phyloP scores from a whole-genome alignment of 371 early-diverging fungal species.

The Mucor piriformis region DNA sequence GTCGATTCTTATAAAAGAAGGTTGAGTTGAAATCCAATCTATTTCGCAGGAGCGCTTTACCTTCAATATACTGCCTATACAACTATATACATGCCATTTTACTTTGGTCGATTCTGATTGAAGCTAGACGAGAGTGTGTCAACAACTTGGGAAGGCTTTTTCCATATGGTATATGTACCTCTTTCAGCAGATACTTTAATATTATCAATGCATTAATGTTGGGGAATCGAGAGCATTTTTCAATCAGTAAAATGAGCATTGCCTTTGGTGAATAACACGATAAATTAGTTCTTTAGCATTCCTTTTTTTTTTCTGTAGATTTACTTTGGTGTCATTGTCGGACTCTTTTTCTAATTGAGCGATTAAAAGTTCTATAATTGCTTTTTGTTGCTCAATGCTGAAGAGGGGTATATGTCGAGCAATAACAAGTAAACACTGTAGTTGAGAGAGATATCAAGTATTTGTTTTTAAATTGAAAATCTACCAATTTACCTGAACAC shows the following conservation, averaged over 20 bases:
- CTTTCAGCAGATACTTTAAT: slow-evolving; percentile 15
- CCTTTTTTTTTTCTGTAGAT: background rate
- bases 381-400: slow-evolving; percentile 23
- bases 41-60: slow-evolving; percentile 23
- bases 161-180: slow-evolving; percentile 14
- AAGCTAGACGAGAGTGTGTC: slow-evolving; percentile 22
- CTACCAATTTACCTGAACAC: slow-evolving; percentile 12
- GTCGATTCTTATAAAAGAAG: slow-evolving; percentile 23
- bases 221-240: slow-evolving; percentile 25
- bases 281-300: background rate
- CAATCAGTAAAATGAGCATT: slow-evolving; percentile 29
- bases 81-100: slow-evolving; percentile 46
- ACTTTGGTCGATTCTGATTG: slow-evolving; percentile 51
- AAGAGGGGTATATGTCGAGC: slow-evolving; percentile 18
- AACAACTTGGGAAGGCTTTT: too few species aligned
- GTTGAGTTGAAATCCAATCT: too few species aligned
- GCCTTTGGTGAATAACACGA: slow-evolving; percentile 6
- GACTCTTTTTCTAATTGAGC: slow-evolving; percentile 13
- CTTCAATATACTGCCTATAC: slow-evolving; percentile 46
- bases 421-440: slow-evolving; percentile 21
- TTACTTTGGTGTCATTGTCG: slow-evolving; percentile 30
- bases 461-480: background rate
- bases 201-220: slow-evolving; percentile 23
- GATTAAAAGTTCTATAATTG: slow-evolving; percentile 10
- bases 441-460: background rate